These are phyloP conservation scores for Penicillium sp. DNA, from an alignment of 2,329 filamentous ascomycete genomes.

Conservation along the genomic window DNA sequence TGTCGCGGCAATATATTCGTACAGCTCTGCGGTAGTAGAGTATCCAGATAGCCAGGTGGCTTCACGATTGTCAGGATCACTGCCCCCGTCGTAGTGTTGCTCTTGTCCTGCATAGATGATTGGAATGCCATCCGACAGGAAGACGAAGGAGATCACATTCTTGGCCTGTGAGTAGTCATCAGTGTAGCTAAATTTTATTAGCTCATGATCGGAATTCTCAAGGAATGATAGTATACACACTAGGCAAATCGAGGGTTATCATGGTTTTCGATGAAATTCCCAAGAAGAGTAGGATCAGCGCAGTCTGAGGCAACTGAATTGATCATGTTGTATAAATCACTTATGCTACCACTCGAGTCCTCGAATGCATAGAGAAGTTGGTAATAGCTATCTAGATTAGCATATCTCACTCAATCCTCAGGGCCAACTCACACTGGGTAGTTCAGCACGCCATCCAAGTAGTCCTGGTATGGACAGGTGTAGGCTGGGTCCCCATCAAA, in stretches of 20 bases:
- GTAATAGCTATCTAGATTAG: constrained; percentile 36
- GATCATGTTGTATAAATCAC: constrained; percentile 37
- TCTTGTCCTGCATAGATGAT: constrained; percentile 70
- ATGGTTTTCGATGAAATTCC: constrained; percentile 62
- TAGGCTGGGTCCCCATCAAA: constrained; percentile 41
- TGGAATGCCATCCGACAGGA: constrained; percentile 62
- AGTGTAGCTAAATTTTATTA: constrained; percentile 24
- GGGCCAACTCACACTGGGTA: constrained; percentile 40
- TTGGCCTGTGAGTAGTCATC: constrained; percentile 50
- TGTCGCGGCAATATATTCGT: constrained; percentile 48
- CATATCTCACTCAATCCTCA: neutral
- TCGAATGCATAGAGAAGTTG: constrained; percentile 38
- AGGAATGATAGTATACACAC: constrained; percentile 8
- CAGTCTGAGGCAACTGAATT: constrained; percentile 36
- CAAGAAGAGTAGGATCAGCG: constrained; percentile 50
- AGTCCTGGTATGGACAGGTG: constrained; percentile 47
- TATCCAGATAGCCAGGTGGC: constrained; percentile 59
- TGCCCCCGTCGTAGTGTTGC: constrained; percentile 59
- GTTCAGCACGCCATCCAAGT: constrained; percentile 50
- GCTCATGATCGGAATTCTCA: neutral
- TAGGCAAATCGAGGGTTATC: constrained; percentile 58
- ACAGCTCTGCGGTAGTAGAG: constrained; percentile 49
- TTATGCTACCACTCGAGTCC: constrained; percentile 35
- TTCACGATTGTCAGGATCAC: constrained; percentile 55
- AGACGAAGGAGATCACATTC: constrained; percentile 62